Evolutionary conservation across 164 flowering plant species (phyloP).

Genomic region (Houttuynia cordata): DNA sequence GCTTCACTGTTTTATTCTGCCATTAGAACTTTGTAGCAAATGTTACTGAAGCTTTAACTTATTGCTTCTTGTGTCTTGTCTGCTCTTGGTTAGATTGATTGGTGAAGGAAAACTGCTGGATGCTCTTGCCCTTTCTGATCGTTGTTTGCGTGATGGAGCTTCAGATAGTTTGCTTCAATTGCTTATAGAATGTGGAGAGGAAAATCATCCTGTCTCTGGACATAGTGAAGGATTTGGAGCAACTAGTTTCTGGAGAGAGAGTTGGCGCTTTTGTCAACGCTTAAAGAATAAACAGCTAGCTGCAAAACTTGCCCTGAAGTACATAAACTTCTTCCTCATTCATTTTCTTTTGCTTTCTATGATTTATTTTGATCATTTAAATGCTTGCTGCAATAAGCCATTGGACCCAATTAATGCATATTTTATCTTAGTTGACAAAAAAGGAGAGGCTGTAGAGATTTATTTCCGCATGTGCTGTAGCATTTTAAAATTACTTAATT

Average conservation of each 20-base stretch:
- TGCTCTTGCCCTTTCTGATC: conserved; percentile 98
- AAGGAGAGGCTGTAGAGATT: too few relatives aligned
- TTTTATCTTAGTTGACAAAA: too few relatives aligned
- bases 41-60: background rate
- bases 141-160: conserved; percentile 89
- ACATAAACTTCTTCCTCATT: conserved; percentile 15
- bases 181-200: conserved; percentile 71
- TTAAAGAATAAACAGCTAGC: conserved; percentile 87
- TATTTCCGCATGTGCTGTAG: too few relatives aligned
- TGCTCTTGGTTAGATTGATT: conserved; percentile 40
- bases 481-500: too few relatives aligned
- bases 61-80: background rate
- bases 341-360: background rate
- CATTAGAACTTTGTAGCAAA: background rate
- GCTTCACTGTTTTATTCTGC: too few relatives aligned
- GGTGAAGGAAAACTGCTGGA: conserved; percentile 88
- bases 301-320: conserved; percentile 83
- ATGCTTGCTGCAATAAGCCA: too few relatives aligned
- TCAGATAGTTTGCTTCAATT: conserved; percentile 84
- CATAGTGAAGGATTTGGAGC: conserved; percentile 38
- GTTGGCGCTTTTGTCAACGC: conserved; percentile 91
- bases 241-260: conserved; percentile 50
- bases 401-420: too few relatives aligned
- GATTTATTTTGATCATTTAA: too few relatives aligned
- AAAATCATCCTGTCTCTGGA: conserved; percentile 27